Evolutionary conservation across 805 yeast species (phyloP).

Genomic region (Kockiozyma suomiensis): DNA sequence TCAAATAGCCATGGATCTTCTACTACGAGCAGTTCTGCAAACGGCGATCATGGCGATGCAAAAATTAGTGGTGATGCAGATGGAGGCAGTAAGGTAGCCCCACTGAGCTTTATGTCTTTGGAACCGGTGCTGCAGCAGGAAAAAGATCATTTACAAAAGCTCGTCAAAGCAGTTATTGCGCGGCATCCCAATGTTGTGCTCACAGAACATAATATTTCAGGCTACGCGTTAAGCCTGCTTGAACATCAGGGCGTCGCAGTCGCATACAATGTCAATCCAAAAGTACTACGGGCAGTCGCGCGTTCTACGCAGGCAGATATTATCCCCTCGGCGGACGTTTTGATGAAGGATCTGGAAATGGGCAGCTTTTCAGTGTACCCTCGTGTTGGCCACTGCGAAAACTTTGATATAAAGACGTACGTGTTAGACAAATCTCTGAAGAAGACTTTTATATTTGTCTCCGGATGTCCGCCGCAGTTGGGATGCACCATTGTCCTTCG

Average conservation of each 20-base stretch:
- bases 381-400: slow-evolving; percentile 72
- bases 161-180: slow-evolving; percentile 75
- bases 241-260: slow-evolving; percentile 80
- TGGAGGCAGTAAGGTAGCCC: not conserved
- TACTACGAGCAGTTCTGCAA: not conserved
- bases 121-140: slow-evolving; percentile 88
- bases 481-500: slow-evolving; percentile 89
- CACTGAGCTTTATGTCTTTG: slow-evolving; percentile 67
- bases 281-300: slow-evolving; percentile 76
- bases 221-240: slow-evolving; percentile 72
- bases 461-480: slow-evolving; percentile 69
- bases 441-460: slow-evolving; percentile 75
- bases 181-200: slow-evolving; percentile 78
- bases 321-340: slow-evolving; percentile 79
- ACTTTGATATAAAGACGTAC: slow-evolving; percentile 71
- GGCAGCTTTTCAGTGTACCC: slow-evolving; percentile 41
- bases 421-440: slow-evolving; percentile 49
- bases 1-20: not conserved
- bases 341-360: slow-evolving; percentile 54
- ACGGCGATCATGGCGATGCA: not conserved
- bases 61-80: not conserved
- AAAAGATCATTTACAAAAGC: slow-evolving; percentile 74
- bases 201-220: slow-evolving; percentile 78
- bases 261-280: slow-evolving; percentile 76
- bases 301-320: slow-evolving; percentile 82